Conservation (phyloP, 352 stramenopile species). For the Phytophthora crassamura region DNA sequence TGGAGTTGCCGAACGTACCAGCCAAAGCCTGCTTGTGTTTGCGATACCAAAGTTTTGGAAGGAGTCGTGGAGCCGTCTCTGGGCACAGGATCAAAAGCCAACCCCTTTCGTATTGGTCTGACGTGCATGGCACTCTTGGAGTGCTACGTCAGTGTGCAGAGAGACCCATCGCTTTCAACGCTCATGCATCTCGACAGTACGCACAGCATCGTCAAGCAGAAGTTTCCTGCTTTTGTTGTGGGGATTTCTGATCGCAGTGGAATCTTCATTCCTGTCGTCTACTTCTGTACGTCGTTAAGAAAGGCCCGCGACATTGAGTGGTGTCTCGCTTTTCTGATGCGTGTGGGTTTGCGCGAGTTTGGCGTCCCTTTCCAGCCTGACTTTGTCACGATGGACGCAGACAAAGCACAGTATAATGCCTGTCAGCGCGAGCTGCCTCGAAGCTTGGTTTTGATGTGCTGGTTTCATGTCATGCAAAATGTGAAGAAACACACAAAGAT, state of each 20-base stretch:
- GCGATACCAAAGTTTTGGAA: background rate
- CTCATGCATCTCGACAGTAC: background rate
- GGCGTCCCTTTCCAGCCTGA: background rate
- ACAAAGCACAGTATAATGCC: conserved; percentile 1
- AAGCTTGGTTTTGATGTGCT: background rate
- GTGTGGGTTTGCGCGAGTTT: too few relatives aligned
- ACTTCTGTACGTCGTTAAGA: too few relatives aligned
- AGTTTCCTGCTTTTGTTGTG: background rate
- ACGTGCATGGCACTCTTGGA: background rate
- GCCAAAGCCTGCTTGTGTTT: background rate
- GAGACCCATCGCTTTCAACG: background rate
- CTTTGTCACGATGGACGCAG: background rate
- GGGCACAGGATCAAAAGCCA: background rate
- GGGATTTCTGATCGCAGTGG: background rate
- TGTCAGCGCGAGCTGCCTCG: background rate
- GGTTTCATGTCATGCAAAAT: conserved; percentile 4
- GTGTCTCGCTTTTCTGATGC: too few relatives aligned
- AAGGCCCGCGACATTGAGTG: too few relatives aligned
- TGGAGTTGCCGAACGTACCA: background rate
- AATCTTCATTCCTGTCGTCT: too few relatives aligned
- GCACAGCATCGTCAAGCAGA: conserved; percentile 1
- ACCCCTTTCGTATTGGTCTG: background rate
- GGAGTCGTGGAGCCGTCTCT: background rate
- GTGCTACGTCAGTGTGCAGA: background rate
- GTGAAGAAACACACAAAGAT: background rate